phyloP scores from a whole-genome alignment of 768 basidiomycete species.

The Amanita thiersii region DNA sequence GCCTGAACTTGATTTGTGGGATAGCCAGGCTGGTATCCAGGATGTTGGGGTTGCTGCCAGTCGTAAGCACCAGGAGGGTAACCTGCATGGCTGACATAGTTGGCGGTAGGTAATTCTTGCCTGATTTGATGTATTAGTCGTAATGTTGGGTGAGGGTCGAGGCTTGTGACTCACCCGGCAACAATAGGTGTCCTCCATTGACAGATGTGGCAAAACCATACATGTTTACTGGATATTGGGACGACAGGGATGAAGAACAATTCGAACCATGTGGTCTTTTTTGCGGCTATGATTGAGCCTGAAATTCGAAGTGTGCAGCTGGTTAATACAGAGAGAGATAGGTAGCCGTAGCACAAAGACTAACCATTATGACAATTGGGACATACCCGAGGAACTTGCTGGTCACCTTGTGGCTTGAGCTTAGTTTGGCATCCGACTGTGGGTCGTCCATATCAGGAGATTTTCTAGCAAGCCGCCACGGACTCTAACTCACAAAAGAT shows the following conservation, averaged over 20 bases:
- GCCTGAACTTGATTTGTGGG: not conserved
- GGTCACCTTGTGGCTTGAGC: conserved; percentile 46
- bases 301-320: conserved; percentile 3
- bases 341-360: no score
- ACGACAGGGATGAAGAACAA: conserved; percentile 68
- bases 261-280: conserved; percentile 67
- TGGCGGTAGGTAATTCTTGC: conserved; percentile 23
- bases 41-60: conserved; percentile 22
- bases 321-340: conserved; percentile 4
- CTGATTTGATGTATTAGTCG: no score
- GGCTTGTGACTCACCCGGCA: conserved; percentile 31
- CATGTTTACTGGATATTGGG: conserved; percentile 49
- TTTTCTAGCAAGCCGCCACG: conserved; percentile 1
- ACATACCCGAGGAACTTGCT: conserved; percentile 45
- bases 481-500: conserved; percentile 33
- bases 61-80: conserved; percentile 17
- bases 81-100: conserved; percentile 19
- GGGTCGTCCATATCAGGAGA: conserved; percentile 11
- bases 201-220: conserved; percentile 71
- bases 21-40: conserved; percentile 35
- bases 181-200: conserved; percentile 50
- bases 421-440: conserved; percentile 62
- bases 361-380: conserved; percentile 68
- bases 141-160: conserved; percentile 1
- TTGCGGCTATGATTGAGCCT: conserved; percentile 58